Percentiles rank a stretch among this genome's conserved stretches.
Evolutionary conservation across 1,284 basidiomycete species (phyloP).

Genomic region (Macrocystidia cucumis): DNA sequence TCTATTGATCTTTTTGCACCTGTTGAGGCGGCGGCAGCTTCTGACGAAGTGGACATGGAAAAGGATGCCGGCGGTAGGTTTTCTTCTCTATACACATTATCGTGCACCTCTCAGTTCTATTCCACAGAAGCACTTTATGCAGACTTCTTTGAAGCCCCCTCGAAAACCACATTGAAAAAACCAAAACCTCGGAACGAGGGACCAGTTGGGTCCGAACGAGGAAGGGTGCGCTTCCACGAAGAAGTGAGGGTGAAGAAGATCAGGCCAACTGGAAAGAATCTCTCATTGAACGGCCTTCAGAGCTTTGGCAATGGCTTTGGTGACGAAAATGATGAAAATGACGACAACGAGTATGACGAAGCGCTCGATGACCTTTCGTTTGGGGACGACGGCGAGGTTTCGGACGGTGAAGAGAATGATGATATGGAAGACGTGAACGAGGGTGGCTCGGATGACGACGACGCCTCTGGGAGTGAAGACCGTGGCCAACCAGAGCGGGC

Average conservation of each 20-base stretch:
- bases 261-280: slow-evolving; percentile 55
- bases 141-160: slow-evolving; percentile 69
- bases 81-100: slow-evolving; percentile 4
- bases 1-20: slow-evolving; percentile 68
- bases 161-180: slow-evolving; percentile 12
- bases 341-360: slow-evolving; percentile 1
- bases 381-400: slow-evolving; percentile 15
- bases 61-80: slow-evolving; percentile 34
- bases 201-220: too few relatives aligned
- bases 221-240: slow-evolving; percentile 72
- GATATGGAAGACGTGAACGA: slow-evolving; percentile 11
- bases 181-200: too few relatives aligned
- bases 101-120: slow-evolving; percentile 7
- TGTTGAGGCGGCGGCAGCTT: slow-evolving; percentile 31
- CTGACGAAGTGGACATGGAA: slow-evolving; percentile 33
- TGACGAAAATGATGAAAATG: slow-evolving; percentile 19
- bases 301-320: slow-evolving; percentile 18
- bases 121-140: slow-evolving; percentile 51
- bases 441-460: slow-evolving; percentile 14
- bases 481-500: slow-evolving; percentile 14
- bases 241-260: slow-evolving; percentile 77
- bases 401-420: slow-evolving; percentile 15
- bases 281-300: slow-evolving; percentile 34
- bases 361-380: not conserved
- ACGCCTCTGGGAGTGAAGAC: slow-evolving; percentile 17